These are phyloP conservation scores for Dendrocalamus latiflorus DNA, from an alignment of 202 grass and related monocot species.

Conservation along the genomic window DNA sequence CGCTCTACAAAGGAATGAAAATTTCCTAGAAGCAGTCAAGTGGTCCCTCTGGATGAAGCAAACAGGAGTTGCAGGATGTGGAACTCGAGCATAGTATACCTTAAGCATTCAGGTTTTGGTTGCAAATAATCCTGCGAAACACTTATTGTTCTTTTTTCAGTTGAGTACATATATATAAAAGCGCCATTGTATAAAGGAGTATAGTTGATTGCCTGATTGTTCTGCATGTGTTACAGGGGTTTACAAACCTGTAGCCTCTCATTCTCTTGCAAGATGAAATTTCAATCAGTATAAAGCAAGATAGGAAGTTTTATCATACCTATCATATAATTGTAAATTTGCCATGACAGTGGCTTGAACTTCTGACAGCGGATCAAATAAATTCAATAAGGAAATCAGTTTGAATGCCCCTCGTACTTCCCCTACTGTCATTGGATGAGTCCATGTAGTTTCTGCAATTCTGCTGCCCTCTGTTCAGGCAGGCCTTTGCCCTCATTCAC, in stretches of 20 bases:
- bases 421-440: no score
- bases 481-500: not conserved
- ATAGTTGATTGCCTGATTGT: conserved; percentile 19
- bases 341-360: not conserved
- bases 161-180: conserved; percentile 24
- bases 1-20: conserved; percentile 80
- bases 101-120: conserved; percentile 19
- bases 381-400: no score
- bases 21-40: conserved; percentile 85
- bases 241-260: not conserved
- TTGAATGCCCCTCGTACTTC: no score
- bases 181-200: conserved; percentile 13
- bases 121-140: not conserved
- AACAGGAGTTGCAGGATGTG: conserved; percentile 30
- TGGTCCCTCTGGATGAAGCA: conserved; percentile 99
- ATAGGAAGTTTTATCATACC: conserved; percentile 19
- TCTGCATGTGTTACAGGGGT: not conserved
- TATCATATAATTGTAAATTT: conserved; percentile 24
- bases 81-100: conserved; percentile 21
- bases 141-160: conserved; percentile 1
- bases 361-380: not conserved
- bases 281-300: not conserved
- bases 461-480: not conserved
- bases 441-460: no score
- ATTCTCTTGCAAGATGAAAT: conserved; percentile 7